phyloP scores from a whole-genome alignment of 257 asterid genomes.

The Solanum medicagineum region DNA sequence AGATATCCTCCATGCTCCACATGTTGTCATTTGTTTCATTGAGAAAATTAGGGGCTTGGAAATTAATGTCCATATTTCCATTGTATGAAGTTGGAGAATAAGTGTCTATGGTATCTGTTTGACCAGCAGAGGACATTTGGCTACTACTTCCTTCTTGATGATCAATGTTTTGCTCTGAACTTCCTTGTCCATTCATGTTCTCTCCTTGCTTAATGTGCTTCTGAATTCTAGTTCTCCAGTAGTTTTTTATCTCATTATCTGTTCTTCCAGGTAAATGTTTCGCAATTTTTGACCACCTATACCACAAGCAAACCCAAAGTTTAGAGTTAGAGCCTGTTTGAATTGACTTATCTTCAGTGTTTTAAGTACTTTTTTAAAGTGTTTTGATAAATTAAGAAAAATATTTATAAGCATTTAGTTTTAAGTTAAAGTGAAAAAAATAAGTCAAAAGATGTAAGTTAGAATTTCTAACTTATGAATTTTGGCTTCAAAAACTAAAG shows the following conservation, averaged over 20 bases:
- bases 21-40: conserved; percentile 46
- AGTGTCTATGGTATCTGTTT: conserved; percentile 40
- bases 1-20: conserved; percentile 90
- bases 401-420: too few species aligned
- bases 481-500: too few species aligned
- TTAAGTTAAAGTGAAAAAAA: too few species aligned
- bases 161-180: conserved; percentile 17
- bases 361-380: too few species aligned
- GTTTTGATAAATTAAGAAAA: too few species aligned
- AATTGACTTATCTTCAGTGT: too few species aligned
- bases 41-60: conserved; percentile 32
- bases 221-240: conserved; percentile 87
- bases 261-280: conserved; percentile 91
- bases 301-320: fast-evolving
- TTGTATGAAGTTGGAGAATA: conserved; percentile 52
- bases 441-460: too few species aligned
- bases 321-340: background rate
- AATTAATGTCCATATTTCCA: conserved; percentile 26
- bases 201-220: conserved; percentile 45
- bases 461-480: too few species aligned
- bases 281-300: conserved; percentile 94
- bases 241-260: conserved; percentile 84
- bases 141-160: conserved; percentile 44
- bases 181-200: conserved; percentile 21
- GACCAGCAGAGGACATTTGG: conserved; percentile 28